These are phyloP conservation scores for Leishmania major DNA, from an alignment of 208 protist species.

Conservation along the genomic window DNA sequence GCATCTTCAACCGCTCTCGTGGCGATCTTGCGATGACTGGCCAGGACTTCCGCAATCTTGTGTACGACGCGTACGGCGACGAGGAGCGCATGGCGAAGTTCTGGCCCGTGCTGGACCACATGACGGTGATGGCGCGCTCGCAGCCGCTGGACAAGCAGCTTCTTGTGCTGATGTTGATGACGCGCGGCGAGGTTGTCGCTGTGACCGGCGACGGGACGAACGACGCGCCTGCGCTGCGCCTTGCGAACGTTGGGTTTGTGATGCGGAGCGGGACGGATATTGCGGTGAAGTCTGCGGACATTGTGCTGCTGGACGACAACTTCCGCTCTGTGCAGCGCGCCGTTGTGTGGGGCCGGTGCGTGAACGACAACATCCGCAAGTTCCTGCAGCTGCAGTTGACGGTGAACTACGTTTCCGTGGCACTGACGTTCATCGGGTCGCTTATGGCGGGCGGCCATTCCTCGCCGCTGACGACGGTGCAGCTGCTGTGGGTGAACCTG, in stretches of 20 bases:
- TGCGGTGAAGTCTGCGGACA: slow-evolving; percentile 93
- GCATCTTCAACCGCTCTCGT: slow-evolving; percentile 73
- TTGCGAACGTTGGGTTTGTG: slow-evolving; percentile 97
- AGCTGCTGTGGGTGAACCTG: slow-evolving; percentile 99
- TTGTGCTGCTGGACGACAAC: slow-evolving; percentile 98
- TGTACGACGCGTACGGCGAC: slow-evolving; percentile 78
- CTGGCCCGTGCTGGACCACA: slow-evolving; percentile 66
- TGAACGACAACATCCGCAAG: slow-evolving; percentile 95
- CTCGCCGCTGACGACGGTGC: slow-evolving; percentile 92
- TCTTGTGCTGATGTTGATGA: slow-evolving; percentile 86
- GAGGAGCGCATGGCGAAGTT: slow-evolving; percentile 76
- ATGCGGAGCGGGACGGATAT: slow-evolving; percentile 98
- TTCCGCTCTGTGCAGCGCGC: slow-evolving; percentile 97
- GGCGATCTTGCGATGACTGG: slow-evolving; percentile 90
- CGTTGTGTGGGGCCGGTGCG: slow-evolving; percentile 91
- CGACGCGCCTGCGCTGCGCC: slow-evolving; percentile 96
- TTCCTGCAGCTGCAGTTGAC: slow-evolving; percentile 99
- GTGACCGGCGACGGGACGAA: slow-evolving; percentile 98
- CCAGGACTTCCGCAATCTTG: slow-evolving; percentile 87
- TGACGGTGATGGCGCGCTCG: slow-evolving; percentile 90
- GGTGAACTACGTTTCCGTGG: slow-evolving; percentile 96
- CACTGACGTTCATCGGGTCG: slow-evolving; percentile 93
- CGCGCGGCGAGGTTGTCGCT: slow-evolving; percentile 74
- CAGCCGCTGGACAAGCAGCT: slow-evolving; percentile 90
- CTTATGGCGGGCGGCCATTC: slow-evolving; percentile 56